Evolutionary conservation across 2,329 filamentous ascomycete species (phyloP).

Genomic region (Verticillium tricorpus): DNA sequence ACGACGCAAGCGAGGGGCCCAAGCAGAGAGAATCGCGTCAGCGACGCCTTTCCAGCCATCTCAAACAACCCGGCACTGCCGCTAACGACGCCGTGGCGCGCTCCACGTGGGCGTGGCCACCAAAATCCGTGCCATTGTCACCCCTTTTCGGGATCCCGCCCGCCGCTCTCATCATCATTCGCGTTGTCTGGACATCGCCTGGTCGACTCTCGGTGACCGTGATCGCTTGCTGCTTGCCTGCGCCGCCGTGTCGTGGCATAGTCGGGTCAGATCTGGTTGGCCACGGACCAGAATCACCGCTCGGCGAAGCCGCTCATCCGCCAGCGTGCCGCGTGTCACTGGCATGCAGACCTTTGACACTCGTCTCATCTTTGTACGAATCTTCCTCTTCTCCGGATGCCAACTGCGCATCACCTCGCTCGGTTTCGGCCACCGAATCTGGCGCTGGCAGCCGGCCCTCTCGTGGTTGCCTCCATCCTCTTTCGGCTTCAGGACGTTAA

Average conservation of each 20-base stretch:
- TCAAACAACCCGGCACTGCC: not conserved
- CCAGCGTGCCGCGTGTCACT: not conserved
- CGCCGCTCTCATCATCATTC: too few species aligned
- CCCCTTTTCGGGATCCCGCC: not conserved
- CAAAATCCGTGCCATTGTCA: not conserved
- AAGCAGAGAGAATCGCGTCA: not conserved
- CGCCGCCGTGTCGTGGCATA: too few species aligned
- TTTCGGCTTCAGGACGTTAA: not conserved
- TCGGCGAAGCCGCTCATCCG: too few species aligned
- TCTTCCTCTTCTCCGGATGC: not conserved
- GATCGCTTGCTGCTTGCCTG: too few species aligned
- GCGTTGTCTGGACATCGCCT: too few species aligned
- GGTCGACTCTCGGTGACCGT: too few species aligned
- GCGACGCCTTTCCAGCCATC: not conserved
- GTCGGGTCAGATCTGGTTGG: too few species aligned
- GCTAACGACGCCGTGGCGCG: not conserved
- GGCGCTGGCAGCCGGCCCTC: not conserved
- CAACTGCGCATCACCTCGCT: not conserved
- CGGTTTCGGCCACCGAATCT: not conserved
- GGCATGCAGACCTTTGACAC: not conserved
- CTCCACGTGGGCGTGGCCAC: not conserved
- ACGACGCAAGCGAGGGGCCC: not conserved
- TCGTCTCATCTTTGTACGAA: not conserved
- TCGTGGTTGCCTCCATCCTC: not conserved
- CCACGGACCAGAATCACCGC: too few species aligned